phyloP scores from a whole-genome alignment of 2,329 filamentous ascomycete genomes.

The Aschersonia sp. region DNA sequence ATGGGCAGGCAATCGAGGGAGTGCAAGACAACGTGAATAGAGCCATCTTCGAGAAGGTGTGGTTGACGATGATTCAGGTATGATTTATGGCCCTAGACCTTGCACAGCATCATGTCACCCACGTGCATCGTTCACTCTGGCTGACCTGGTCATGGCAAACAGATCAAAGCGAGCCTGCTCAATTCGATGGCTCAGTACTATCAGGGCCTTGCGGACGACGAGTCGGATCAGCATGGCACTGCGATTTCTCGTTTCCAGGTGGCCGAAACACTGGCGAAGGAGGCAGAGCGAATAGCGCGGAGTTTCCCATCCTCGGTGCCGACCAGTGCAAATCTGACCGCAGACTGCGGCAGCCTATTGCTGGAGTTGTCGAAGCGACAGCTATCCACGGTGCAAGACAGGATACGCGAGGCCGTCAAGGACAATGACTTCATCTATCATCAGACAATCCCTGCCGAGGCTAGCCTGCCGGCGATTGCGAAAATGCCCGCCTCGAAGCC shows the following conservation, averaged over 20 bases:
- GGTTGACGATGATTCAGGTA: constrained; percentile 72
- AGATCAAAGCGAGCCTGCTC: constrained; percentile 71
- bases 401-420: constrained; percentile 60
- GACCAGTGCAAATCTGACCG: constrained; percentile 66
- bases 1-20: constrained; percentile 75
- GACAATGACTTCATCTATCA: constrained; percentile 99
- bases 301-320: constrained; percentile 70
- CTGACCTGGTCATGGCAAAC: neutral
- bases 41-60: constrained; percentile 87
- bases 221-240: constrained; percentile 73
- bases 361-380: constrained; percentile 79
- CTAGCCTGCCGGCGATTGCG: constrained; percentile 64
- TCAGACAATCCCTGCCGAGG: constrained; percentile 76
- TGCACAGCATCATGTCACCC: neutral
- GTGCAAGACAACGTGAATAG: constrained; percentile 86
- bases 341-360: constrained; percentile 62
- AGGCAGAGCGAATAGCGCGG: constrained; percentile 63
- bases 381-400: constrained; percentile 65
- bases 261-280: constrained; percentile 64
- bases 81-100: constrained; percentile 8
- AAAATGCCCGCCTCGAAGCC: constrained; percentile 94
- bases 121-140: neutral
- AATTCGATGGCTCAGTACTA: constrained; percentile 84
- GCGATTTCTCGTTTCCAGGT: constrained; percentile 72
- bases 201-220: constrained; percentile 81